Conservation (phyloP, 2,329 filamentous ascomycete genomes). For the Eutypella sp. region DNA sequence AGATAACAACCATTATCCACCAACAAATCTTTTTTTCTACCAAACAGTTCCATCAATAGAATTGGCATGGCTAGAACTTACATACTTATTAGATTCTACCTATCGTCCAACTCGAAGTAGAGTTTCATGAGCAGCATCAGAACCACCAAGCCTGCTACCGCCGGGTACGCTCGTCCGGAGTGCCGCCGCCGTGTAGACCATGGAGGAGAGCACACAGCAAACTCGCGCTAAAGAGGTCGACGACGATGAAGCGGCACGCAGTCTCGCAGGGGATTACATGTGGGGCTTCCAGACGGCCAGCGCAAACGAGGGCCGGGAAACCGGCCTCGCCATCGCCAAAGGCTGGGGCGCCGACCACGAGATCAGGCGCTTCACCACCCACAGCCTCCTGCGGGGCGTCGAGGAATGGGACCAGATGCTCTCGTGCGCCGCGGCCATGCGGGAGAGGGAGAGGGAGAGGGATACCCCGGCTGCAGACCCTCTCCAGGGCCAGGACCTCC, state of each 20-base stretch:
- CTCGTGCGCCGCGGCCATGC: conserved; percentile 24
- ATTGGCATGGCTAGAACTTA: too few relatives aligned
- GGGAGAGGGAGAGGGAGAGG: conserved; percentile 17
- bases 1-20: too few relatives aligned
- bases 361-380: conserved; percentile 18
- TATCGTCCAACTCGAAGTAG: too few relatives aligned
- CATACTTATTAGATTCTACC: too few relatives aligned
- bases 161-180: too few relatives aligned
- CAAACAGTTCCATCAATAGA: too few relatives aligned
- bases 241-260: conserved; percentile 1
- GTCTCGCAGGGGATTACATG: conserved; percentile 22
- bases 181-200: too few relatives aligned
- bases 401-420: conserved; percentile 32
- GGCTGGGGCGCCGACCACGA: conserved; percentile 19
- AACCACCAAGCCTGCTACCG: too few relatives aligned
- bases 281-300: conserved; percentile 27
- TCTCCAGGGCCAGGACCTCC: conserved; percentile 21
- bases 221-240: background rate
- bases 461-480: conserved; percentile 9
- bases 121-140: too few relatives aligned
- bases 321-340: conserved; percentile 19
- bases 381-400: conserved; percentile 25
- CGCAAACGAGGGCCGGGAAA: conserved; percentile 21
- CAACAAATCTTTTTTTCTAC: too few relatives aligned
- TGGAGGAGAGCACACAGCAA: background rate